These are phyloP conservation scores for Tolypocladium endophyticum DNA, from an alignment of 2,329 filamentous ascomycete species.

Conservation along the genomic window DNA sequence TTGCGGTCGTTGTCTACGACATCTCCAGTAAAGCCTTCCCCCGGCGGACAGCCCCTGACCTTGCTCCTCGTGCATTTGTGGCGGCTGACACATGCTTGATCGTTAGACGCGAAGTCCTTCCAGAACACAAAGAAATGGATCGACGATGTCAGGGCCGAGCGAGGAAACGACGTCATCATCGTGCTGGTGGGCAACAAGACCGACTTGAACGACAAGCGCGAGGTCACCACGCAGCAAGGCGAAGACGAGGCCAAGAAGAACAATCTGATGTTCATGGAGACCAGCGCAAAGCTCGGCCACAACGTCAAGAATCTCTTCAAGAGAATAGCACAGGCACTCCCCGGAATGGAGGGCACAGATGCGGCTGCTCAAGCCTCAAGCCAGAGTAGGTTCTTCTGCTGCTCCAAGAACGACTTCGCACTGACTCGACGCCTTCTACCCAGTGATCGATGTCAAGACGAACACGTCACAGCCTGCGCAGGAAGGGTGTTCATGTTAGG, in stretches of 20 bases:
- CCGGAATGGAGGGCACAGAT: conserved; percentile 91
- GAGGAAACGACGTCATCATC: conserved; percentile 97
- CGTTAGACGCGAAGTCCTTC: conserved; percentile 79
- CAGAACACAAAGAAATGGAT: conserved; percentile 99
- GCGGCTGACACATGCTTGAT: not conserved
- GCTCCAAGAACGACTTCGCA: not conserved
- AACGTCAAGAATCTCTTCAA: conserved; percentile 97
- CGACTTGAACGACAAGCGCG: conserved; percentile 93
- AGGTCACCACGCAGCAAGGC: conserved; percentile 91
- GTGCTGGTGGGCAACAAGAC: conserved; percentile 99
- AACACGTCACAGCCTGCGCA: conserved; percentile 59
- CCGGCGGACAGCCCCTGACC: not conserved
- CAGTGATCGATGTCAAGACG: conserved; percentile 92
- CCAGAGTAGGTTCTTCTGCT: conserved; percentile 55
- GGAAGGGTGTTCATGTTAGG: conserved; percentile 51
- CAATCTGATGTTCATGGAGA: conserved; percentile 98
- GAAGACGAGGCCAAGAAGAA: conserved; percentile 98
- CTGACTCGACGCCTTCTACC: not conserved
- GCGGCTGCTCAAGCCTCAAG: conserved; percentile 59
- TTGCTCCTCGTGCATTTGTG: not conserved
- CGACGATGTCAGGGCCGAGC: conserved; percentile 91
- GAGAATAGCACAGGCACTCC: conserved; percentile 94
- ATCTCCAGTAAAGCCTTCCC: conserved; percentile 59
- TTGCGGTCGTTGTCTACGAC: conserved; percentile 97
- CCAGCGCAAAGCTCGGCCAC: conserved; percentile 92